phyloP scores from a whole-genome alignment of 805 yeast species.

The Sungouiella thailandica region DNA sequence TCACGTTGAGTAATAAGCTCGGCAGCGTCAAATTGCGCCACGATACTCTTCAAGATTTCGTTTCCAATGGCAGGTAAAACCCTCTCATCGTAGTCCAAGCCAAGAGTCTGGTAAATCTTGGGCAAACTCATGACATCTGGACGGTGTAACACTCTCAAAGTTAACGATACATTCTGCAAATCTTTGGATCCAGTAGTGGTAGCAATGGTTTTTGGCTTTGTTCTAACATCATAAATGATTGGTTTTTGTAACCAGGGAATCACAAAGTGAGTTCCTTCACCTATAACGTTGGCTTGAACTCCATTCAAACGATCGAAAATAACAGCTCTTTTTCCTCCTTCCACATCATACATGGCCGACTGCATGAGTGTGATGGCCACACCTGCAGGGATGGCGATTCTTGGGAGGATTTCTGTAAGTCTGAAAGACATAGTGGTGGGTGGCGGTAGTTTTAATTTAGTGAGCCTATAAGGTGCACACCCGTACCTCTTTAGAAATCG shows the following conservation, averaged over 20 bases:
- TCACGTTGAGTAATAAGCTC: constrained; percentile 97
- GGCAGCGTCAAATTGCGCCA: constrained; percentile 93
- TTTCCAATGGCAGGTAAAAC: constrained; percentile 91
- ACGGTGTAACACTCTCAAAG: constrained; percentile 88
- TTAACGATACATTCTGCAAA: constrained; percentile 89
- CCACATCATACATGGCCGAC: constrained; percentile 86
- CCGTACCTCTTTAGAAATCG: too few species aligned
- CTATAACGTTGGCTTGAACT: constrained; percentile 81
- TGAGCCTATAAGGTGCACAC: too few species aligned
- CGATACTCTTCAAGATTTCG: constrained; percentile 84
- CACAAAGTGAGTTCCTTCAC: constrained; percentile 96
- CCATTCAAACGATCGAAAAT: constrained; percentile 90
- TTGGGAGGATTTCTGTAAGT: constrained; percentile 32
- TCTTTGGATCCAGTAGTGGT: constrained; percentile 97
- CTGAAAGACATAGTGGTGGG: constrained; percentile 18
- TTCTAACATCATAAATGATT: constrained; percentile 88
- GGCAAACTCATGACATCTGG: constrained; percentile 87
- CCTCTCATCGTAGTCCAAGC: constrained; percentile 91
- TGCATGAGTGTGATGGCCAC: constrained; percentile 67
- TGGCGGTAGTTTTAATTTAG: too few species aligned
- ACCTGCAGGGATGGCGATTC: constrained; percentile 68
- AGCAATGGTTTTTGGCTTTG: constrained; percentile 94
- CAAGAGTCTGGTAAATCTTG: constrained; percentile 81
- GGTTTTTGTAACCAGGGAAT: constrained; percentile 96
- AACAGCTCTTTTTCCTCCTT: constrained; percentile 94